phyloP scores from a whole-genome alignment of 306 rosid species.

The Inga laurina region DNA sequence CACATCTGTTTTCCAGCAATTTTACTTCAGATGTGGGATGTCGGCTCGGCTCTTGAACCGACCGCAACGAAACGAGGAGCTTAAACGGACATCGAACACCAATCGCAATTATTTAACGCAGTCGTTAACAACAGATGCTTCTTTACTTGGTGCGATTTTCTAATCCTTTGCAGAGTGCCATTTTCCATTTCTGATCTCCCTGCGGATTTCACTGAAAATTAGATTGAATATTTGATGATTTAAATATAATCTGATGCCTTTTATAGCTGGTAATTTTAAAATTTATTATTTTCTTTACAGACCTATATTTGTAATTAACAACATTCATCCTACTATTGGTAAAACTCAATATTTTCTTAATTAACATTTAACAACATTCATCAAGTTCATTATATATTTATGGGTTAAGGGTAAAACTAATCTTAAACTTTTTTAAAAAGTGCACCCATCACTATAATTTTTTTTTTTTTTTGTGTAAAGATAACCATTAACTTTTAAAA shows the following conservation, averaged over 20 bases:
- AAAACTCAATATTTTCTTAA: no score
- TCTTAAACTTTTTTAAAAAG: no score
- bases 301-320: background rate
- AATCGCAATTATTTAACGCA: background rate
- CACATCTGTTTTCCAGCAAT: constrained; percentile 30
- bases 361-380: no score
- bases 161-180: background rate
- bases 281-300: background rate
- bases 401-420: no score
- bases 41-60: constrained; percentile 39
- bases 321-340: no score
- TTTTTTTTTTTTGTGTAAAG: no score
- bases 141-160: background rate
- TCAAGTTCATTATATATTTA: no score
- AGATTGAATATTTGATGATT: background rate
- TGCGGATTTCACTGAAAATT: background rate
- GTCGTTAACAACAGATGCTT: background rate
- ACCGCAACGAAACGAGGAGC: constrained; percentile 22
- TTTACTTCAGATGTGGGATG: constrained; percentile 25
- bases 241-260: background rate
- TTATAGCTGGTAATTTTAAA: no score
- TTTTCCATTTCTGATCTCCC: background rate
- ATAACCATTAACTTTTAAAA: no score
- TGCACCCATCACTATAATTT: no score
- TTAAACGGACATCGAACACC: constrained; percentile 7